phyloP scores from a whole-genome alignment of 2,329 filamentous ascomycete genomes.

The Penicillium sp. region DNA sequence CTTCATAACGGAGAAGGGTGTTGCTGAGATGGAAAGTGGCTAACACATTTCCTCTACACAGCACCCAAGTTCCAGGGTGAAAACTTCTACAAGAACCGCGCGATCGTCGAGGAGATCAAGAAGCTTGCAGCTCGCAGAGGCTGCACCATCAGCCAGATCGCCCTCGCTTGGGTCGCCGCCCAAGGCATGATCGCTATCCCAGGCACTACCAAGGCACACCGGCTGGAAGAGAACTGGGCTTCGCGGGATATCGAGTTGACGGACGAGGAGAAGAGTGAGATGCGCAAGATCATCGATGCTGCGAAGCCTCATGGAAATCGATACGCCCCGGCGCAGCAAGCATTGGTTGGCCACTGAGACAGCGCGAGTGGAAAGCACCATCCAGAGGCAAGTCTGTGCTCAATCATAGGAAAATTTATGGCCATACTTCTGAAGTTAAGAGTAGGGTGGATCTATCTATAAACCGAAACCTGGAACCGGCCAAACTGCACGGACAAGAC shows the following conservation, averaged over 20 bases:
- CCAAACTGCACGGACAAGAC: too few relatives aligned
- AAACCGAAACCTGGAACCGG: too few relatives aligned
- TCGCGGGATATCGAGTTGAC: constrained; percentile 39
- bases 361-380: too few relatives aligned
- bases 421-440: too few relatives aligned
- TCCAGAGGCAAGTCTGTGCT: too few relatives aligned
- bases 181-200: constrained; percentile 49
- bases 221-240: constrained; percentile 44
- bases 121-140: constrained; percentile 39
- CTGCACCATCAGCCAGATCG: constrained; percentile 37
- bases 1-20: too few relatives aligned
- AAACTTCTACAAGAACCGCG: constrained; percentile 47
- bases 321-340: constrained; percentile 28
- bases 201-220: constrained; percentile 43
- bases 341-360: constrained; percentile 27
- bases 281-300: constrained; percentile 40
- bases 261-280: constrained; percentile 40
- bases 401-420: too few relatives aligned
- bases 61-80: constrained; percentile 42
- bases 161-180: constrained; percentile 43
- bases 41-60: constrained; percentile 5
- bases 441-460: too few relatives aligned
- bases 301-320: constrained; percentile 40
- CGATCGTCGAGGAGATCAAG: constrained; percentile 45
- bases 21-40: not conserved